These are phyloP conservation scores for Trypanosoma boissoni DNA, from an alignment of 208 protist species.

Conservation along the genomic window DNA sequence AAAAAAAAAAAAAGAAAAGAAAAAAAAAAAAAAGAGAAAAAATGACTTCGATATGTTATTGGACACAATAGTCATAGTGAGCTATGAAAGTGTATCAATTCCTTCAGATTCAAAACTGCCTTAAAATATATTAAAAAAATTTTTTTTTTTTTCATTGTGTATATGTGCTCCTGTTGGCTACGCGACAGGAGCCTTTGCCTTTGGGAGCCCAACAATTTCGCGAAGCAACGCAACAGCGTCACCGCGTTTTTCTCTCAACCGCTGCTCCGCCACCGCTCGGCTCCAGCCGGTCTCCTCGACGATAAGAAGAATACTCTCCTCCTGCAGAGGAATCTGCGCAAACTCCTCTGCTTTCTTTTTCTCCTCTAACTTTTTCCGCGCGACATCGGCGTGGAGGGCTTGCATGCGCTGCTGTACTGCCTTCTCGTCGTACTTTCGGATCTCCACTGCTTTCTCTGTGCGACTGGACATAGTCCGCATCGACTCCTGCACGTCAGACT, in stretches of 20 bases:
- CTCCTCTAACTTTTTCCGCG: slow-evolving; percentile 59
- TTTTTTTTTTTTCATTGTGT: background rate
- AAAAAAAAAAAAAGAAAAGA: slow-evolving; percentile 13
- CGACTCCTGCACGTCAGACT: slow-evolving; percentile 68
- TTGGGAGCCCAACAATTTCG: slow-evolving; percentile 62
- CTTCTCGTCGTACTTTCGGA: slow-evolving; percentile 70
- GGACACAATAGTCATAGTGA: too few species aligned
- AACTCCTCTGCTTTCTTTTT: slow-evolving; percentile 49
- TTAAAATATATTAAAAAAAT: background rate
- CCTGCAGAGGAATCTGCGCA: slow-evolving; percentile 32
- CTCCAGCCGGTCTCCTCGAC: slow-evolving; percentile 38
- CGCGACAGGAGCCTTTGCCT: slow-evolving; percentile 24
- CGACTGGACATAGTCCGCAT: slow-evolving; percentile 71
- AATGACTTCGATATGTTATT: background rate
- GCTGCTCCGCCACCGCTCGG: slow-evolving; percentile 28
- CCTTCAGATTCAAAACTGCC: background rate
- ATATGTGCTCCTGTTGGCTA: background rate
- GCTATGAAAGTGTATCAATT: background rate
- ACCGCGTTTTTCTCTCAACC: slow-evolving; percentile 60
- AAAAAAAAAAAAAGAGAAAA: slow-evolving; percentile 15
- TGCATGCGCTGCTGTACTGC: slow-evolving; percentile 67
- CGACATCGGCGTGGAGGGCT: slow-evolving; percentile 60
- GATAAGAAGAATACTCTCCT: slow-evolving; percentile 51
- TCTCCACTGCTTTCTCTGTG: slow-evolving; percentile 60
- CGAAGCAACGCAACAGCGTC: slow-evolving; percentile 55